phyloP scores from a whole-genome alignment of 2,329 filamentous ascomycete genomes.

The Gaeumannomyces tritici region DNA sequence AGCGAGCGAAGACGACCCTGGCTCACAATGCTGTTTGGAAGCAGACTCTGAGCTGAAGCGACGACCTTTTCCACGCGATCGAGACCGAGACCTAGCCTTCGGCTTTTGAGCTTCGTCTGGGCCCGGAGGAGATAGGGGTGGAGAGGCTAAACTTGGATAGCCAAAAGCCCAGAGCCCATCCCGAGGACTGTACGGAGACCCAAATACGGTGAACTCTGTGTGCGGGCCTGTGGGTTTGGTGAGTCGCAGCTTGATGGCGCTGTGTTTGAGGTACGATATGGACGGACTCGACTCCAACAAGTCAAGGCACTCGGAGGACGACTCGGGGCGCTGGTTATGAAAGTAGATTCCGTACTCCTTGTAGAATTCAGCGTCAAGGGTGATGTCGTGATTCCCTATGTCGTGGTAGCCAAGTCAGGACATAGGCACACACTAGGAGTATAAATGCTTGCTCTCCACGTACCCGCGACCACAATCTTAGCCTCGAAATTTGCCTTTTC shows the following conservation, averaged over 20 bases:
- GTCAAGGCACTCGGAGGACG: slow-evolving; percentile 39
- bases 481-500: slow-evolving; percentile 57
- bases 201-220: slow-evolving; percentile 59
- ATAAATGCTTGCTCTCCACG: no score
- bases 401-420: neutral
- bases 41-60: neutral
- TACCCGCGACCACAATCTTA: slow-evolving; percentile 63
- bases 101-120: neutral
- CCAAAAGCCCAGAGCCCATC: slow-evolving; percentile 57
- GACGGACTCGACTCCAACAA: slow-evolving; percentile 43
- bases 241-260: slow-evolving; percentile 44
- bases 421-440: no score
- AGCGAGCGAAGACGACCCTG: no score
- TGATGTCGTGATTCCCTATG: slow-evolving; percentile 66
- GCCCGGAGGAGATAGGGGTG: neutral
- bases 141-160: slow-evolving; percentile 27
- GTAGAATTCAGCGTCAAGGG: slow-evolving; percentile 57
- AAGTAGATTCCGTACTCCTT: slow-evolving; percentile 39
- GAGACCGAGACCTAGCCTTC: neutral
- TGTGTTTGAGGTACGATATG: slow-evolving; percentile 57
- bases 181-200: slow-evolving; percentile 56
- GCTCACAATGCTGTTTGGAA: neutral
- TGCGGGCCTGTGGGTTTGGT: slow-evolving; percentile 40
- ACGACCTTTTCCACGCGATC: neutral
- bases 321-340: slow-evolving; percentile 47